Percentiles rank a stretch among this genome's conserved stretches.
Conservation (phyloP, 306 rosid species). For the Malus sieversii region DNA sequence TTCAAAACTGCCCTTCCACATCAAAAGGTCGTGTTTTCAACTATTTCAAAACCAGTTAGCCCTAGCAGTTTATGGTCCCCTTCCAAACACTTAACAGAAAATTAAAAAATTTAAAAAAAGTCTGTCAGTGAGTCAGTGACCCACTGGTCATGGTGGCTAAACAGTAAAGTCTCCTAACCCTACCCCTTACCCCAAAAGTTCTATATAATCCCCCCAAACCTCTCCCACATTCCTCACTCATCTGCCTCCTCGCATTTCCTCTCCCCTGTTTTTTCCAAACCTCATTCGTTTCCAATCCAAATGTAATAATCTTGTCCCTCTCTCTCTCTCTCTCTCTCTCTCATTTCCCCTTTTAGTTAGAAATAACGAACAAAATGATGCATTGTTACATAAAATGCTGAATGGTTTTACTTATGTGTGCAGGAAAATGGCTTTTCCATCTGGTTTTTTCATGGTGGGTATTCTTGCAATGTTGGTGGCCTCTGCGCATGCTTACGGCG, state of each 20-base stretch:
- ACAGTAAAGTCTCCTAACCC: not conserved
- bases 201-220: constrained; percentile 42
- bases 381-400: not conserved
- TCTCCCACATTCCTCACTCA: constrained; percentile 33
- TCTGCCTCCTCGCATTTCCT: constrained; percentile 25
- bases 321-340: too few species aligned
- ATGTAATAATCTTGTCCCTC: constrained; percentile 32
- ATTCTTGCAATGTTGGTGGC: constrained; percentile 43
- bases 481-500: constrained; percentile 45
- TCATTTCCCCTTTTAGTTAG: not conserved
- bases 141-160: constrained; percentile 16
- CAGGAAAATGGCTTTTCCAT: constrained; percentile 57
- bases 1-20: constrained; percentile 23
- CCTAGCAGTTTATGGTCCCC: constrained; percentile 29
- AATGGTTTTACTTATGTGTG: constrained; percentile 18
- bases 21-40: not conserved
- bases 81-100: not conserved
- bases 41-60: not conserved
- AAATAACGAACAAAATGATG: not conserved
- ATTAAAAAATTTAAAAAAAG: not conserved
- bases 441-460: constrained; percentile 32
- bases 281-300: not conserved
- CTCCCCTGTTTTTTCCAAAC: not conserved
- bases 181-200: constrained; percentile 1
- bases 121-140: constrained; percentile 10